Base-by-base conservation (phyloP, 345 rosid genomes). In the Lumnitzera littorea region DNA sequence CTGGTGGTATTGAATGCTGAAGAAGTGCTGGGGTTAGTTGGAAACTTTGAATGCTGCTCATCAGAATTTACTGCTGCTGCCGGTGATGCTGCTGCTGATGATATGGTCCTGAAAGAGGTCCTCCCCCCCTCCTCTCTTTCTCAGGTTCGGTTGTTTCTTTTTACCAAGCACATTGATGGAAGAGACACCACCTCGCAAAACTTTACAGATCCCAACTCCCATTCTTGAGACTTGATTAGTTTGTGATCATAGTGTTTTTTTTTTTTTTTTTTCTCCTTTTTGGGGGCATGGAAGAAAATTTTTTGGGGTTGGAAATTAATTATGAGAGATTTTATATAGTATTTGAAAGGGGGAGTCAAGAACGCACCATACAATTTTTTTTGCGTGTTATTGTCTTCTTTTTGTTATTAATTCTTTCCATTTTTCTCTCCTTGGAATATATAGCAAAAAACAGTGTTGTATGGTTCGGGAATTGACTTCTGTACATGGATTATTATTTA, bases 381-480 rank as follows among this genome's bases (percentile, higher is more conserved):
- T 76, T 61, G 43, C 25, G 64, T 71, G 72, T 48, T 60, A 14
- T 63, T 43, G 9, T 15, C 25, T 9, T 69, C 46, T 52, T 27
- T 13, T 10, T 36, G 55, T 36, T 9, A 36, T 36, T 29, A 29
- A 29, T 29, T 29, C 3, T 29, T 29, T 36, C 43, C 43, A 36
- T 36, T 36, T 27, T 36, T 36, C 43, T 36, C 43, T 36, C 43
- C 7, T 6, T 36, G 43, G 43, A 9, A 9, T 5, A 6, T 6
- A 36, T 36, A 36, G 43, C 43, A 36, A 36, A 36, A 36, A 9
- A 36, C 10, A 36, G 56, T 62, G 31, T 24, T 76, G 86, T 84
- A 75, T 84, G 95, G 96, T 89, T 89, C 96, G 96, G 95, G 96
- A 75, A 89, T 89, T 89, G 96, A 89, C 96, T 89, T 84, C 89